phyloP scores from a whole-genome alignment of 106 monocot genomes.

The Allium cepa region DNA sequence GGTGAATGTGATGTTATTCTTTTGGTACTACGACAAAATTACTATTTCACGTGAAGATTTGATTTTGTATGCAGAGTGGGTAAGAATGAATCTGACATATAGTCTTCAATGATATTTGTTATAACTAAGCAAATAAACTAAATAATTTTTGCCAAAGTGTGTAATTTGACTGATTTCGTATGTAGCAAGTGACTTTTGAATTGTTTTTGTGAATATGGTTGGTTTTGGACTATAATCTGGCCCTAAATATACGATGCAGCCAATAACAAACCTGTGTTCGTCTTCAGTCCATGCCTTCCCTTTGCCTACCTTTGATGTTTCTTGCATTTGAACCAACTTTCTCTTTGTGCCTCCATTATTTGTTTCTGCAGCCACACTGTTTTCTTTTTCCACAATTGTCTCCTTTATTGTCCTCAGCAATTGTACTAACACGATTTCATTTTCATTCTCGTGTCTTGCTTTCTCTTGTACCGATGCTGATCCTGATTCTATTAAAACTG shows the following conservation, averaged over 20 bases:
- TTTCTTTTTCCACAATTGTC: neutral
- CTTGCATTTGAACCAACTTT: neutral
- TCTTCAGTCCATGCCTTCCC: constrained; percentile 5
- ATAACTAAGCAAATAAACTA: neutral
- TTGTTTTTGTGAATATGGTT: neutral
- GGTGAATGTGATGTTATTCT: too few species aligned
- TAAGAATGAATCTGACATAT: too few species aligned
- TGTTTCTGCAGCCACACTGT: neutral
- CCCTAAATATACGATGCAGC: too few species aligned
- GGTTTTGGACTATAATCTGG: neutral
- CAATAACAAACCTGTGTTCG: constrained; percentile 4
- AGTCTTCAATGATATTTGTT: neutral
- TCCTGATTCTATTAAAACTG: neutral
- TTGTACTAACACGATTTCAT: neutral
- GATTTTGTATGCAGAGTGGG: neutral
- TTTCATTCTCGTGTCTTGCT: neutral
- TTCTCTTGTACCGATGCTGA: neutral
- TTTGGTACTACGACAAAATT: too few species aligned
- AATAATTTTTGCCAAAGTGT: neutral
- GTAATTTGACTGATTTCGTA: neutral
- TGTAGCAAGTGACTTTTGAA: neutral
- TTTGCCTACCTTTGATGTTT: neutral
- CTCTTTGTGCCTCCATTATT: neutral
- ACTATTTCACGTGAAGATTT: too few species aligned
- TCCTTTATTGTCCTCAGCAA: neutral